These are phyloP conservation scores for Malus hybrid DNA, from an alignment of 331 rosid genomes.

Conservation along the genomic window DNA sequence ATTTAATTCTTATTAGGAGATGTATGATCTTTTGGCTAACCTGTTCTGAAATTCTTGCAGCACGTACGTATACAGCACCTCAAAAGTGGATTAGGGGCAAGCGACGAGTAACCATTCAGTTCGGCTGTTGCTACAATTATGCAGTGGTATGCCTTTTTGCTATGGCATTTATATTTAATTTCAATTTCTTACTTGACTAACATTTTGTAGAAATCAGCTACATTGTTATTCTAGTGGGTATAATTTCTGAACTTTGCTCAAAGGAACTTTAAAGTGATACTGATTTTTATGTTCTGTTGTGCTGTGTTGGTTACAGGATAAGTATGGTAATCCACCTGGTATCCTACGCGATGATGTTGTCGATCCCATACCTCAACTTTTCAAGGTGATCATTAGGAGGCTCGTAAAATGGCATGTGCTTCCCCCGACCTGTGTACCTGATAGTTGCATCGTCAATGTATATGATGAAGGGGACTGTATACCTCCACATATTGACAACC, in stretches of 20 bases:
- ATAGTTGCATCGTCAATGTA: constrained; percentile 91
- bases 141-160: constrained; percentile 49
- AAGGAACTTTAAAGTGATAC: constrained; percentile 1
- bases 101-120: constrained; percentile 84
- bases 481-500: constrained; percentile 96
- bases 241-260: neutral
- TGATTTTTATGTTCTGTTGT: neutral
- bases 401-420: constrained; percentile 84
- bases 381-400: constrained; percentile 89
- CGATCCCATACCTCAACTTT: constrained; percentile 81
- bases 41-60: constrained; percentile 37
- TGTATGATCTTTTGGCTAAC: neutral
- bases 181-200: neutral
- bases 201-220: constrained; percentile 4
- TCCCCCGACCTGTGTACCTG: constrained; percentile 86
- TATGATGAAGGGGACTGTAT: constrained; percentile 95
- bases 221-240: neutral
- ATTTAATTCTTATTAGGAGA: neutral
- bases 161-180: neutral
- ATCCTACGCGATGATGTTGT: constrained; percentile 49
- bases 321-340: constrained; percentile 84
- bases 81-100: constrained; percentile 95
- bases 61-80: constrained; percentile 77
- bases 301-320: constrained; percentile 55
- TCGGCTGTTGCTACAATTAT: constrained; percentile 96